Conservation (phyloP, 192 early-diverging fungal genomes). For the Backusella tuberculispora region DNA sequence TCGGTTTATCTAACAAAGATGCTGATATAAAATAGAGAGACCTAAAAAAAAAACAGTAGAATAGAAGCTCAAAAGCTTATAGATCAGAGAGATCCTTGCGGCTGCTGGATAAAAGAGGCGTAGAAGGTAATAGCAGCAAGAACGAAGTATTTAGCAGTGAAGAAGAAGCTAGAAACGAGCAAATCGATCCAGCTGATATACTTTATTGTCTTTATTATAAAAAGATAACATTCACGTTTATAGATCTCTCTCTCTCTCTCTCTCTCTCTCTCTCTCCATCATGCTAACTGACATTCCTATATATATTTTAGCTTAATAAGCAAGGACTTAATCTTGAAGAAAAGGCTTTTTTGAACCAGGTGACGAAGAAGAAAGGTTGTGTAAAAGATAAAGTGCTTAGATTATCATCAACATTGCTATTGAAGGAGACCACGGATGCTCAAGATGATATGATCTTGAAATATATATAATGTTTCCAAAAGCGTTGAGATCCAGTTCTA, state of each 20-base stretch:
- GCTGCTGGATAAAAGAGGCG: not conserved
- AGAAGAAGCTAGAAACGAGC: not conserved
- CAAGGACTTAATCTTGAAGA: not conserved
- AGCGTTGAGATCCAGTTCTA: not conserved
- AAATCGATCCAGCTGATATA: no score
- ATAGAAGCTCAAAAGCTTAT: constrained; percentile 2
- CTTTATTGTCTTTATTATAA: not conserved
- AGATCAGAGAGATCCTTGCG: no score
- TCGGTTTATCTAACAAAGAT: constrained; percentile 7
- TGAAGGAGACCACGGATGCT: not conserved
- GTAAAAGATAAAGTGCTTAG: not conserved
- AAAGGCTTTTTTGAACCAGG: no score
- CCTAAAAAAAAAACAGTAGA: not conserved
- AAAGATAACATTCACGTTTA: constrained; percentile 3
- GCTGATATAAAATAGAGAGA: constrained; percentile 1
- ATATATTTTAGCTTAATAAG: constrained; percentile 8
- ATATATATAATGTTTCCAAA: not conserved
- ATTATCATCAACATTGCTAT: not conserved
- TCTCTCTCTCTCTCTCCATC: no score
- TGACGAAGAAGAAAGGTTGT: constrained; percentile 1
- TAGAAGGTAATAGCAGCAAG: not conserved
- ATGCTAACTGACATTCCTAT: constrained; percentile 1
- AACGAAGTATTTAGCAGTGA: not conserved
- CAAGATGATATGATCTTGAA: constrained; percentile 3
- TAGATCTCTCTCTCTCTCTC: not conserved